Evolutionary conservation across 805 yeast species (phyloP).

Genomic region (Kazachstania martiniae): DNA sequence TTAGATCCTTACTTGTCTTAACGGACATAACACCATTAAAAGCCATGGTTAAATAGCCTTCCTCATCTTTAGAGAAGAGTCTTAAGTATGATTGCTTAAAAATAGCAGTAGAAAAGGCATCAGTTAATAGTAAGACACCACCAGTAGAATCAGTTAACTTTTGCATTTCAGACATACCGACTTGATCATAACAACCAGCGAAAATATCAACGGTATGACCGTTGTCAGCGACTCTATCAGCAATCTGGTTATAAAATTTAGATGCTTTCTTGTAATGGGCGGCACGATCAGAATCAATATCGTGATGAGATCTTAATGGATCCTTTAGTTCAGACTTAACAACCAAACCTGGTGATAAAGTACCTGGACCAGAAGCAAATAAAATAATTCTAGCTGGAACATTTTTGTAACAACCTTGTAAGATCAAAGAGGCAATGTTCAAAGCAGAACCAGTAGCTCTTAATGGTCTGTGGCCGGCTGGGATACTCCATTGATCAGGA

Average conservation of each 20-base stretch:
- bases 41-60: conserved; percentile 79
- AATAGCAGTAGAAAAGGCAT: conserved; percentile 89
- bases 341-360: conserved; percentile 88
- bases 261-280: conserved; percentile 79
- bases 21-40: conserved; percentile 84
- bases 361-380: conserved; percentile 92
- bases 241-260: conserved; percentile 66
- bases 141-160: conserved; percentile 76
- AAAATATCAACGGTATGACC: conserved; percentile 82
- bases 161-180: conserved; percentile 92
- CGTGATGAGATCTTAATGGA: conserved; percentile 95
- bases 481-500: conserved; percentile 82
- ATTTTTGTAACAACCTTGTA: conserved; percentile 75
- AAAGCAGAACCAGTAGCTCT: conserved; percentile 92
- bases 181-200: conserved; percentile 94
- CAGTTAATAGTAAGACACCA: conserved; percentile 78
- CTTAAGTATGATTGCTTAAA: conserved; percentile 87
- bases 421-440: conserved; percentile 68
- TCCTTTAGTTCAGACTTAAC: conserved; percentile 88
- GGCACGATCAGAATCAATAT: conserved; percentile 84
- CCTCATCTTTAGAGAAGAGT: conserved; percentile 77
- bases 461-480: conserved; percentile 71
- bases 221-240: conserved; percentile 56
- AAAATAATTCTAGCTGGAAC: conserved; percentile 83
- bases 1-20: conserved; percentile 76